These are phyloP conservation scores for Balansia obtecta DNA, from an alignment of 2,329 filamentous ascomycete species.

Conservation along the genomic window DNA sequence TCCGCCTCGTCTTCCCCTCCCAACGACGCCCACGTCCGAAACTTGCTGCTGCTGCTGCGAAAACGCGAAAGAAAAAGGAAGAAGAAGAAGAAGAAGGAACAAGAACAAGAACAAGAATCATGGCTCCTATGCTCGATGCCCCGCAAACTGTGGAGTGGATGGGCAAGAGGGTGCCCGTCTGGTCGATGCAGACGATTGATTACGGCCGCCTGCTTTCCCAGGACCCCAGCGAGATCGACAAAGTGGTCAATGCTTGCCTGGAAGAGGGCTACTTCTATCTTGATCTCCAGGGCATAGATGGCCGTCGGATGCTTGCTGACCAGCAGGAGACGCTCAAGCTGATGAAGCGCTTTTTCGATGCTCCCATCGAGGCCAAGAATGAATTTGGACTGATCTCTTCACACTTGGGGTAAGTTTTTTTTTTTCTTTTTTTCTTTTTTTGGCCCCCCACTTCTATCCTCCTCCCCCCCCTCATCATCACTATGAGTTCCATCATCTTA, in stretches of 20 bases:
- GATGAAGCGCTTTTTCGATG: conserved; percentile 43
- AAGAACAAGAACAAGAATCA: conserved; percentile 13
- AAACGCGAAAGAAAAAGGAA: no score
- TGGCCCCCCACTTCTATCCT: no score
- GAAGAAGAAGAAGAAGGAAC: no score
- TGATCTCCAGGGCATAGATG: conserved; percentile 39
- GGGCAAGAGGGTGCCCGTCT: conserved; percentile 36
- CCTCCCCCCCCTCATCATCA: no score
- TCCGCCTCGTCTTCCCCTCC: no score
- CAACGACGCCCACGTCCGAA: no score
- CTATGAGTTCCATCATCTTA: no score
- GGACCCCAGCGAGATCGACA: conserved; percentile 40
- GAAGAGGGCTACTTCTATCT: conserved; percentile 44
- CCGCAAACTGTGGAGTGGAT: conserved; percentile 36
- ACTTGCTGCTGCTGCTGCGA: no score
- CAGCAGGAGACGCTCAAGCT: conserved; percentile 38
- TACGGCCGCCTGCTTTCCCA: conserved; percentile 39
- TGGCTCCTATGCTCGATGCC: conserved; percentile 25
- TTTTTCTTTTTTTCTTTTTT: no score
- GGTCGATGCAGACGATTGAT: conserved; percentile 38
- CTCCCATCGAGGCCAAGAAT: conserved; percentile 42
- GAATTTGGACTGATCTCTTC: conserved; percentile 41
- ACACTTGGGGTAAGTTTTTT: conserved; percentile 37
- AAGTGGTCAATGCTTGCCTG: conserved; percentile 34
- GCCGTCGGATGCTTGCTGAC: conserved; percentile 38